Conservation (phyloP, 2,329 filamentous ascomycete species). For the Penicillium italicum region DNA sequence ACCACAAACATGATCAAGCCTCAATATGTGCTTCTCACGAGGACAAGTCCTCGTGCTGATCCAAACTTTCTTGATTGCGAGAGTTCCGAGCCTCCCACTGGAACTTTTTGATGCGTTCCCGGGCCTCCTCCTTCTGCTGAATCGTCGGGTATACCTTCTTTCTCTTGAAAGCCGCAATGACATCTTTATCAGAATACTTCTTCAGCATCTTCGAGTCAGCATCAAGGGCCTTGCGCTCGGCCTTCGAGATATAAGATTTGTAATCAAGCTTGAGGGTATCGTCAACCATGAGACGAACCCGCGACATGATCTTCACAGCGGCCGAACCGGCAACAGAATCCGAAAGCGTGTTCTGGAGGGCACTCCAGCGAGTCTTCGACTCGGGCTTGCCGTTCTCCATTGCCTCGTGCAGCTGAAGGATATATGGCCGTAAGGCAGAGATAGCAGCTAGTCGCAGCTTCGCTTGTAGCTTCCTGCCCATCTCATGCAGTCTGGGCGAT, state of each 20-base stretch:
- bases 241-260: slow-evolving; percentile 23
- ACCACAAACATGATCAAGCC: background rate
- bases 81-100: background rate
- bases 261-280: slow-evolving; percentile 29
- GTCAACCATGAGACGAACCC: slow-evolving; percentile 36
- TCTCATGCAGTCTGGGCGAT: slow-evolving; percentile 16
- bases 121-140: slow-evolving; percentile 22
- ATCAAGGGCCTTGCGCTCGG: slow-evolving; percentile 21
- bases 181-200: slow-evolving; percentile 29
- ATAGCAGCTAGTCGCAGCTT: slow-evolving; percentile 26
- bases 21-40: background rate
- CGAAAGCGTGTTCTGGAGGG: slow-evolving; percentile 14
- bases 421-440: slow-evolving; percentile 26
- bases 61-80: background rate
- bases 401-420: slow-evolving; percentile 29
- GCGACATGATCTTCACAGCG: slow-evolving; percentile 23
- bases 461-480: slow-evolving; percentile 27
- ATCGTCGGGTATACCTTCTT: slow-evolving; percentile 22
- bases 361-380: slow-evolving; percentile 1
- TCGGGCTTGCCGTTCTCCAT: slow-evolving; percentile 20
- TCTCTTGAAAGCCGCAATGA: slow-evolving; percentile 13
- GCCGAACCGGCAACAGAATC: slow-evolving; percentile 24
- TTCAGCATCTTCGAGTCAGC: slow-evolving; percentile 28
- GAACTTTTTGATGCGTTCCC: slow-evolving; percentile 10
- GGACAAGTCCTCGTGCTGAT: background rate